Evolutionary conservation across 495 filamentous ascomycete genomes (phyloP), one percentile per base, ranked within the genome.

Genomic region (Trichoderma orchidacearum): DNA sequence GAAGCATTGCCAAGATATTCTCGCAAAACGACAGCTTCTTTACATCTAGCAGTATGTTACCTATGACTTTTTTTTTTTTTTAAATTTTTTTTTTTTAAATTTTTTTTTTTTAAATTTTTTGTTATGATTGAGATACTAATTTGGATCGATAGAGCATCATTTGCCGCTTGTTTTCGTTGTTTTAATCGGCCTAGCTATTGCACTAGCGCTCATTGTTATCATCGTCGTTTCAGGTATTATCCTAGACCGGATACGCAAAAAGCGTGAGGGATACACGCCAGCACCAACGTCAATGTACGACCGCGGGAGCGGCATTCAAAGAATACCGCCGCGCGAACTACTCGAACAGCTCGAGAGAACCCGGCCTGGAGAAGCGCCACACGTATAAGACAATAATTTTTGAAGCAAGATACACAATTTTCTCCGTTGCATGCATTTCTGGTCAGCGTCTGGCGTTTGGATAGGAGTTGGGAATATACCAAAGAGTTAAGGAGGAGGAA

Each of bases 141-240:
- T 5, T 23, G 1, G 1, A 59, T 56, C 62, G 59, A 55, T 54
- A 34, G 58, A 62, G 57, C 63, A 67, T 56, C 55, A 63, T 78
- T 79, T 93, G 59, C 86, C 89, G 9, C 77, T 87, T 58, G 94
- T 89, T 32, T 91, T 95, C 60, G 79, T 96, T 30, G 87, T 96
- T 15, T 78, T 99, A 30, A 91, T 99, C 50, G 85, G 83, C n/a
- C 85, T 99, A 56, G 95, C 86, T 50, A 88, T 93, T 59, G 84
- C 93, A 0, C 80, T 97, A 7, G 90, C 77, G 51, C 80, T 91
- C 58, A 88, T 91, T 64, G 87, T 96, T 70, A 74, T 96, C 38
- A 81, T 99, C 51, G 90, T 99, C 56, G 80, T 88, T 23, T 79
- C 82, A 29, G 93, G 93, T 56, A 78, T 97, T 56, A 72, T 95